Evolutionary conservation across 306 rosid species (phyloP).

Genomic region (Phaseolus lunatus): DNA sequence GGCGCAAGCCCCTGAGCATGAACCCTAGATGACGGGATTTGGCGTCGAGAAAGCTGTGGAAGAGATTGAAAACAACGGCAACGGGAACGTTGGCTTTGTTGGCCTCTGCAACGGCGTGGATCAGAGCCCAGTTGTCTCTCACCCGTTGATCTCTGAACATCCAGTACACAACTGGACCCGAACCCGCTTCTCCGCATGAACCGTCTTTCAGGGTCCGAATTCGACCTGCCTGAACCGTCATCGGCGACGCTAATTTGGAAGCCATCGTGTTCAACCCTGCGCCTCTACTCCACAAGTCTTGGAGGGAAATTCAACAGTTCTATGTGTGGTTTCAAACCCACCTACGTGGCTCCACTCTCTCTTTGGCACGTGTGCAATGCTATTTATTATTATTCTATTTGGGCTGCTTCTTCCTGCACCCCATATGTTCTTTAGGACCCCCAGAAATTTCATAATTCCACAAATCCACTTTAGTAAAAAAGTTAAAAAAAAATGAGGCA

Average conservation of each 20-base stretch:
- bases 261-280: constrained; percentile 47
- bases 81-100: constrained; percentile 72
- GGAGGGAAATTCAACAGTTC: constrained; percentile 65
- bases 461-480: too few species aligned
- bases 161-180: constrained; percentile 94
- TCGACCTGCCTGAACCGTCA: constrained; percentile 59
- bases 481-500: too few species aligned
- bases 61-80: constrained; percentile 87
- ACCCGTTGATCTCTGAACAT: constrained; percentile 95
- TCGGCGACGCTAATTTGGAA: constrained; percentile 40
- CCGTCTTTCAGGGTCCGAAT: constrained; percentile 66
- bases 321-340: constrained; percentile 58
- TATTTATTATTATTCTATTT: not conserved
- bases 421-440: too few species aligned
- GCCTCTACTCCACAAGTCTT: not conserved
- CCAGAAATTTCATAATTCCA: too few species aligned
- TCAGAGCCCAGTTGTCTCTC: constrained; percentile 89
- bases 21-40: constrained; percentile 92
- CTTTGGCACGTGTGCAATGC: constrained; percentile 37
- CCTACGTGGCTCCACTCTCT: constrained; percentile 48
- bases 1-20: constrained; percentile 79
- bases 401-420: too few species aligned
- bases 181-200: constrained; percentile 42
- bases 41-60: constrained; percentile 80
- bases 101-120: constrained; percentile 84